A percentile compares a stretch with the other conserved stretches of the same genome.
Evolutionary conservation across 176 grass and related monocot genomes (phyloP).

Genomic region (Ensete ventricosum): DNA sequence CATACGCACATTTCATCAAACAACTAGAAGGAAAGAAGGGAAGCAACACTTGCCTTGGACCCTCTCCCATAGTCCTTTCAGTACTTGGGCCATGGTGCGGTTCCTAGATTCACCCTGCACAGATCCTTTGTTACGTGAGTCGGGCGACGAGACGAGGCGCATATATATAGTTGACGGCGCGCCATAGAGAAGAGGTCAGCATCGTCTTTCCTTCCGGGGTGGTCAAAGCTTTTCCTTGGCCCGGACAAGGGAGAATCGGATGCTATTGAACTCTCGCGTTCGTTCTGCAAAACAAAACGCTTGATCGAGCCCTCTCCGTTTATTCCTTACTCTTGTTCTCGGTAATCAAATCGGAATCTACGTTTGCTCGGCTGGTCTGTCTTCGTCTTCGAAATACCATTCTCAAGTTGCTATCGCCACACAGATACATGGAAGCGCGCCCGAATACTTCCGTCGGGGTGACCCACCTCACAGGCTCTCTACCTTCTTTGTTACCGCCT

Average conservation of each 20-base stretch:
- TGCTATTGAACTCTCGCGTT: too few species aligned
- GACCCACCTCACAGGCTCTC: too few species aligned
- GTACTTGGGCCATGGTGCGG: conserved; percentile 16
- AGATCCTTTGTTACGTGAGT: background rate
- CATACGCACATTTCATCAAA: background rate
- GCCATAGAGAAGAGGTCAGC: background rate
- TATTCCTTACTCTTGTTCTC: too few species aligned
- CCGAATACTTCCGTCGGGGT: too few species aligned
- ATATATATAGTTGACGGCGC: background rate
- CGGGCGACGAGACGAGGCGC: background rate
- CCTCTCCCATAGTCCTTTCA: conserved; percentile 30
- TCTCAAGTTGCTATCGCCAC: too few species aligned
- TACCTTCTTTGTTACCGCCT: too few species aligned
- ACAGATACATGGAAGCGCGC: too few species aligned
- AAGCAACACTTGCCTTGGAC: conserved; percentile 27
- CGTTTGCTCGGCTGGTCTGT: too few species aligned
- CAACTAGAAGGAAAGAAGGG: background rate
- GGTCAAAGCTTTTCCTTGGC: background rate
- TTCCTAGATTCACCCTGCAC: background rate
- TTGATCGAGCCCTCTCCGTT: too few species aligned
- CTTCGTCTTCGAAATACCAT: too few species aligned
- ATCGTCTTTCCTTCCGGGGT: background rate
- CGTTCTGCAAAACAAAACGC: too few species aligned
- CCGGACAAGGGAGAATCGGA: background rate
- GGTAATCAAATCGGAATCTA: too few species aligned